Percentiles rank a stretch among this genome's conserved stretches.
Evolutionary conservation across 345 rosid genomes (phyloP).

Genomic region (Hirschfeldia incana): DNA sequence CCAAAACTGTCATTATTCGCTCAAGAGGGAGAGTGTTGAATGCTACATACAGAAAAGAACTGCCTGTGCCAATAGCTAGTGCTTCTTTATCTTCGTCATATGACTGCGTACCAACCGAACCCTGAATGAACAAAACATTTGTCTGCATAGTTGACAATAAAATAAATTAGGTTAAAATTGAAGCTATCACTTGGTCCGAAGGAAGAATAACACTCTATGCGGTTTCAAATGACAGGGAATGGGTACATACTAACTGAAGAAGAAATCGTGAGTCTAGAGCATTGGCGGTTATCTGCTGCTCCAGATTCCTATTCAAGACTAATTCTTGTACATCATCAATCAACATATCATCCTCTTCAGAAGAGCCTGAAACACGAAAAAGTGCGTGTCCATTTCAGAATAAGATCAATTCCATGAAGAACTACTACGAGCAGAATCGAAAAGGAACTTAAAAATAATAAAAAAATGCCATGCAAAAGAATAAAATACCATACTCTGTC

Average conservation of each 20-base stretch:
- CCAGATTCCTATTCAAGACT: constrained; percentile 59
- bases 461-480: constrained; percentile 5
- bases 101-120: constrained; percentile 39
- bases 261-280: constrained; percentile 84
- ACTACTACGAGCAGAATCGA: constrained; percentile 16
- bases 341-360: constrained; percentile 68
- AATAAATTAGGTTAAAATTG: constrained; percentile 5
- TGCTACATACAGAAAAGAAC: constrained; percentile 85
- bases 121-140: constrained; percentile 66
- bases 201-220: constrained; percentile 16
- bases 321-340: constrained; percentile 51
- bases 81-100: constrained; percentile 62
- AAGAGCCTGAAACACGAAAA: constrained; percentile 52
- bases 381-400: constrained; percentile 19
- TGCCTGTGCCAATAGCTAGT: constrained; percentile 84
- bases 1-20: constrained; percentile 81
- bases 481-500: constrained; percentile 50
- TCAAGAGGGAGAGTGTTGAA: constrained; percentile 80
- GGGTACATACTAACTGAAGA: constrained; percentile 73
- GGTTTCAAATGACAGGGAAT: constrained; percentile 23
- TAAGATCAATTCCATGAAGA: constrained; percentile 17
- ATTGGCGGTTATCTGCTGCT: constrained; percentile 63
- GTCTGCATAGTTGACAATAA: constrained; percentile 59
- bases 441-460: not conserved
- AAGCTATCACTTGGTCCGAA: constrained; percentile 7